Percentiles rank a stretch among this genome's conserved stretches.
These are phyloP conservation scores for Inosperma sp. DNA, from an alignment of 768 basidiomycete species.

Conservation along the genomic window DNA sequence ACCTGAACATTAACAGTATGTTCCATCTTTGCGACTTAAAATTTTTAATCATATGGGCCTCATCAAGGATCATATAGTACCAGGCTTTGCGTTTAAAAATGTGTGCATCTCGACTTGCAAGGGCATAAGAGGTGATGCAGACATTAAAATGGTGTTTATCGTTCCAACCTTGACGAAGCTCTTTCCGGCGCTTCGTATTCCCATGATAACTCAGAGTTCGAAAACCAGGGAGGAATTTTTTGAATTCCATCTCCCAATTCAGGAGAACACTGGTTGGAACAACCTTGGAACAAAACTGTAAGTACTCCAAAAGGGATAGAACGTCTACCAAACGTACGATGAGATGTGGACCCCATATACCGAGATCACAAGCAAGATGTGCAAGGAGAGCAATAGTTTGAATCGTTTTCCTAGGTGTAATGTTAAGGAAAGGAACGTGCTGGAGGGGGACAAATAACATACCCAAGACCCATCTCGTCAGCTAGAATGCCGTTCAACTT, in stretches of 20 bases:
- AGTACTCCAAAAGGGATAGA: neutral
- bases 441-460: conserved; percentile 23
- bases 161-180: conserved; percentile 87
- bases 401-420: conserved; percentile 73
- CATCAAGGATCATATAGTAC: conserved; percentile 96
- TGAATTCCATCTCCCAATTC: conserved; percentile 98
- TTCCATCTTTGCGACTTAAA: conserved; percentile 94
- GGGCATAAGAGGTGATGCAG: conserved; percentile 90
- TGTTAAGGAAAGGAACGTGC: neutral
- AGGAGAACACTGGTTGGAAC: conserved; percentile 90
- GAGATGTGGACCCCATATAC: conserved; percentile 91
- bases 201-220: conserved; percentile 89
- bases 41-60: conserved; percentile 98
- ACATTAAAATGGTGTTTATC: conserved; percentile 89
- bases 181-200: conserved; percentile 80
- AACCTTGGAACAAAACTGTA: conserved; percentile 44
- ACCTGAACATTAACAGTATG: conserved; percentile 81
- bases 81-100: conserved; percentile 90
- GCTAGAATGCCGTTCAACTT: conserved; percentile 81
- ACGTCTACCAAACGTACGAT: conserved; percentile 46
- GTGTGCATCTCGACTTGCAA: conserved; percentile 86
- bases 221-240: conserved; percentile 90
- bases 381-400: conserved; percentile 94
- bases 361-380: conserved; percentile 84
- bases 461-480: conserved; percentile 96